These are phyloP conservation scores for Pecoramyces ruminantium DNA, from an alignment of 192 early-diverging fungal genomes.

Conservation along the genomic window DNA sequence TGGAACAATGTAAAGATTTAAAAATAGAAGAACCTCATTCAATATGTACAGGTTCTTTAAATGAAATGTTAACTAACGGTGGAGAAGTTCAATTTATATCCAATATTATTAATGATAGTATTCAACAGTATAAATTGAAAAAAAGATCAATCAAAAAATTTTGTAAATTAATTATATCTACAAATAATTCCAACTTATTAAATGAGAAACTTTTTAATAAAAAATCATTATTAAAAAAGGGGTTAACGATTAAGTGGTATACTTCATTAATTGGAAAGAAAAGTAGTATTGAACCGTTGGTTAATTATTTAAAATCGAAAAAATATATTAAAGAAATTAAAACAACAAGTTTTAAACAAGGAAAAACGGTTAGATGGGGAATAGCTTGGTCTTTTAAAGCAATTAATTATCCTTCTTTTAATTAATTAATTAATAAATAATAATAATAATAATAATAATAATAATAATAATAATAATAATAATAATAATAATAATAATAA, in stretches of 20 bases:
- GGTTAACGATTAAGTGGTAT: conserved; percentile 38
- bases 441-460: no score
- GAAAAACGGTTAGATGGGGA: conserved; percentile 95
- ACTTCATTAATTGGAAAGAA: conserved; percentile 59
- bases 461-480: no score
- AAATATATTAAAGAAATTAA: neutral
- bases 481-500: no score
- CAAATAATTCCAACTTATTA: neutral
- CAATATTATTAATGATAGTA: conserved; percentile 52
- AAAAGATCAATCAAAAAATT: conserved; percentile 1
- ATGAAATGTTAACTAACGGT: conserved; percentile 65
- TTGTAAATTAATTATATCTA: neutral
- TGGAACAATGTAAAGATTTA: conserved; percentile 16
- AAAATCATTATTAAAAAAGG: neutral
- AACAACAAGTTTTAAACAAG: conserved; percentile 68
- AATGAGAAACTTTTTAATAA: neutral
- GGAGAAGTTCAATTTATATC: conserved; percentile 61
- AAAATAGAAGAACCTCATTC: conserved; percentile 35
- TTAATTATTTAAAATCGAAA: conserved; percentile 9
- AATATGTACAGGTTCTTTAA: conserved; percentile 32
- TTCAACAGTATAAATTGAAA: conserved; percentile 12
- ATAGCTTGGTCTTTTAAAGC: conserved; percentile 75
- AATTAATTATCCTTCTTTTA: no score
- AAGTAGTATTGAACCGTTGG: conserved; percentile 7
- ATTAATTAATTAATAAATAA: no score